Evolutionary conservation across 2,329 filamentous ascomycete genomes (phyloP).

Genomic region (Xylaria sp.): DNA sequence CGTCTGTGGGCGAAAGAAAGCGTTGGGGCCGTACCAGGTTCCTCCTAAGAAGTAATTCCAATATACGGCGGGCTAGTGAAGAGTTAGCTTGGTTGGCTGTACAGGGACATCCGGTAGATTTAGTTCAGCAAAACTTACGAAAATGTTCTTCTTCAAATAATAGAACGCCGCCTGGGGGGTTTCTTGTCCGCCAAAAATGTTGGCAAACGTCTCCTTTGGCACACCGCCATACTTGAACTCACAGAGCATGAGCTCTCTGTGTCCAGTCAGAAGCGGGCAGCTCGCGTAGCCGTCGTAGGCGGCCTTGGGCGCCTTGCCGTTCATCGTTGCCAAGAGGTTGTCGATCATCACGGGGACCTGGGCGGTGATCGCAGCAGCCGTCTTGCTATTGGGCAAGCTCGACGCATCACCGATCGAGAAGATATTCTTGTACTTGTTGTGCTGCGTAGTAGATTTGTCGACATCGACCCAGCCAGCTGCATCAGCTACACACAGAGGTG

Average conservation of each 20-base stretch:
- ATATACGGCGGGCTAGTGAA: conserved; percentile 37
- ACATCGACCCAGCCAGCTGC: conserved; percentile 44
- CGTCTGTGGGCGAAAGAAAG: conserved; percentile 27
- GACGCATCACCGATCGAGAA: conserved; percentile 49
- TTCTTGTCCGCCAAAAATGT: conserved; percentile 46
- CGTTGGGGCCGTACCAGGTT: conserved; percentile 28
- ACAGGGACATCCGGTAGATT: neutral
- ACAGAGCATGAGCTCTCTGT: conserved; percentile 52
- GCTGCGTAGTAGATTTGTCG: conserved; percentile 43
- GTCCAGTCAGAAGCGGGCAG: conserved; percentile 52
- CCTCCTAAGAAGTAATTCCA: conserved; percentile 40
- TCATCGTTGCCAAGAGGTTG: conserved; percentile 47
- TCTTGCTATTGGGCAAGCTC: conserved; percentile 50
- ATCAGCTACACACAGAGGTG: conserved; percentile 56
- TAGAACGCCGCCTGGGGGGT: conserved; percentile 48
- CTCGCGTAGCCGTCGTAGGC: conserved; percentile 53
- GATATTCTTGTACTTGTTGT: conserved; percentile 46
- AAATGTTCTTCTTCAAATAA: conserved; percentile 53
- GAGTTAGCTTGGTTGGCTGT: neutral
- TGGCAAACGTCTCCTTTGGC: conserved; percentile 52
- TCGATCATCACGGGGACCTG: conserved; percentile 51
- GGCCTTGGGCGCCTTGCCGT: conserved; percentile 42
- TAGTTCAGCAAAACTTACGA: conserved; percentile 38
- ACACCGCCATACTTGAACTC: conserved; percentile 56
- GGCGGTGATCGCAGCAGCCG: conserved; percentile 51